Percentiles rank a stretch among this genome's conserved stretches.
phyloP scores from a whole-genome alignment of 345 rosid species.

The Boechera retrofracta region DNA sequence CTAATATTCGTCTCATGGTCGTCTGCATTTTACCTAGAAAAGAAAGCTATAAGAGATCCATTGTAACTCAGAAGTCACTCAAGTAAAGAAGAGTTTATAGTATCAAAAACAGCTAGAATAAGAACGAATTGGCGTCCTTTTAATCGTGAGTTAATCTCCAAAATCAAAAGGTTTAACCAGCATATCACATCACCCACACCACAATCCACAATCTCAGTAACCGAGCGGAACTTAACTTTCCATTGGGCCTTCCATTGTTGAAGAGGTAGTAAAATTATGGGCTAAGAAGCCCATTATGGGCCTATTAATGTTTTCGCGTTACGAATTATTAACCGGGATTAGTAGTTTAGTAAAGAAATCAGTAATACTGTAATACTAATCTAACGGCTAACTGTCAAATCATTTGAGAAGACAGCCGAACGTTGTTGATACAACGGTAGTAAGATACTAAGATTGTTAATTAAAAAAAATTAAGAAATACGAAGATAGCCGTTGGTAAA shows the following conservation, averaged over 20 bases:
- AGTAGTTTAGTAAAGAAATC: neutral
- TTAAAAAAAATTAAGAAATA: too few species aligned
- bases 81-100: neutral
- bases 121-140: neutral
- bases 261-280: neutral
- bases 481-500: neutral
- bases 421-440: neutral
- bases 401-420: conserved; percentile 3
- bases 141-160: neutral
- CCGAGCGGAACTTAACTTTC: conserved; percentile 4
- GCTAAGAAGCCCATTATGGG: neutral
- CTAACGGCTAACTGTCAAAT: neutral
- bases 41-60: conserved; percentile 3
- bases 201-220: conserved; percentile 22
- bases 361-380: neutral
- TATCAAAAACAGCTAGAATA: conserved; percentile 7
- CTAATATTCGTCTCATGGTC: conserved; percentile 5
- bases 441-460: neutral
- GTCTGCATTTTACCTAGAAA: conserved; percentile 60
- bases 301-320: neutral
- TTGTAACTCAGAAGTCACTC: neutral
- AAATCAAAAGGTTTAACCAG: conserved; percentile 3
- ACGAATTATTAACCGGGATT: too few species aligned
- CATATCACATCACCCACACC: conserved; percentile 1
- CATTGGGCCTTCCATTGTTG: conserved; percentile 7